Conservation (phyloP, 2,329 filamentous ascomycete genomes). For the Exophiala aquamarina region DNA sequence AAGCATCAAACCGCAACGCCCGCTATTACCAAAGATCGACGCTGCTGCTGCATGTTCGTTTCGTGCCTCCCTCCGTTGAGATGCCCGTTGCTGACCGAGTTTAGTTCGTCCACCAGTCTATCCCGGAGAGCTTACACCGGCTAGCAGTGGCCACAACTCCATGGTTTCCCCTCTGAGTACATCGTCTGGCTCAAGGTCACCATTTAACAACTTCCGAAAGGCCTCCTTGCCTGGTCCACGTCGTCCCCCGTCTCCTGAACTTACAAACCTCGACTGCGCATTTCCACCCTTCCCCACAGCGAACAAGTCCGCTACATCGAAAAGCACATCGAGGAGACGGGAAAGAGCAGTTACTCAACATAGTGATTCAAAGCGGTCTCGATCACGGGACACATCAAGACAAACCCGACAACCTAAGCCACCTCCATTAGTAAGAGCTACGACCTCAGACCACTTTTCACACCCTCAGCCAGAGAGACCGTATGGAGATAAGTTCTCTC, state of each 20-base stretch:
- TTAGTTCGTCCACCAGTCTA: slow-evolving; percentile 8
- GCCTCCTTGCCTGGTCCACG: slow-evolving; percentile 40
- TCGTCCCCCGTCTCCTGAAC: slow-evolving; percentile 46
- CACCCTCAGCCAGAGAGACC: slow-evolving; percentile 1
- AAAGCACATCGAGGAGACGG: slow-evolving; percentile 16
- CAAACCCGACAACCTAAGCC: slow-evolving; percentile 2
- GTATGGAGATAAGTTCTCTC: slow-evolving; percentile 6
- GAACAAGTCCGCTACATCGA: slow-evolving; percentile 26
- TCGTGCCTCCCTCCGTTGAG: neutral
- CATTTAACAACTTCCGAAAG: slow-evolving; percentile 38
- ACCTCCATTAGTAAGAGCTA: slow-evolving; percentile 13
- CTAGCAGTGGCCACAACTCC: slow-evolving; percentile 61
- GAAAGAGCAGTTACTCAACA: slow-evolving; percentile 16
- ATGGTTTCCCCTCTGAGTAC: slow-evolving; percentile 65
- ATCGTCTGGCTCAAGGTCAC: slow-evolving; percentile 46
- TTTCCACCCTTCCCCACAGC: slow-evolving; percentile 55
- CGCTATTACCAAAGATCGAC: slow-evolving; percentile 22
- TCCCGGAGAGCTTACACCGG: slow-evolving; percentile 58
- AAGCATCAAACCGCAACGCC: slow-evolving; percentile 12
- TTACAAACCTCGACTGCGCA: slow-evolving; percentile 51
- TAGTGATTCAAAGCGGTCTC: slow-evolving; percentile 19
- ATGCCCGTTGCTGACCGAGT: slow-evolving; percentile 2
- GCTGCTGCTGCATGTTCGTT: slow-evolving; percentile 20
- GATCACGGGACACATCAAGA: slow-evolving; percentile 20
- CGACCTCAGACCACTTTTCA: slow-evolving; percentile 12